A percentile compares a stretch with the other conserved stretches of the same genome.
phyloP scores from a whole-genome alignment of 257 asterid genomes.

The Nicotiana obtusifolia region DNA sequence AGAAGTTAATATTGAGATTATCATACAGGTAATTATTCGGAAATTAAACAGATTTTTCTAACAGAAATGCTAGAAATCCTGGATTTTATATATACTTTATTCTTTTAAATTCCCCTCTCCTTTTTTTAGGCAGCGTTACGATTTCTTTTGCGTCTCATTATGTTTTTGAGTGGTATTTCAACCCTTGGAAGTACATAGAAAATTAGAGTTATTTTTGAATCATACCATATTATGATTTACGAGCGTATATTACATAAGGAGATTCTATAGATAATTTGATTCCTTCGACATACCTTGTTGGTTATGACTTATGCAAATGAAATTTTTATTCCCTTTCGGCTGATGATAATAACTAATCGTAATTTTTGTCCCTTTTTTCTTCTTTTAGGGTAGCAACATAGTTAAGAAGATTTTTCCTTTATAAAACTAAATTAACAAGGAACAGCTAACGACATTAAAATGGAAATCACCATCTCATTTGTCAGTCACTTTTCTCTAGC shows the following conservation, averaged over 20 bases:
- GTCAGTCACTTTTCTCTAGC: neutral
- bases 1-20: neutral
- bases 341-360: constrained; percentile 7
- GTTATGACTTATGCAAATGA: neutral
- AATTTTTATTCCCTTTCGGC: neutral
- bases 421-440: neutral
- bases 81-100: neutral
- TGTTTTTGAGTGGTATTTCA: too few relatives aligned
- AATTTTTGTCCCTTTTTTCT: neutral
- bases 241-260: neutral
- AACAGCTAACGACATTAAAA: neutral
- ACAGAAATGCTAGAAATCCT: too few relatives aligned
- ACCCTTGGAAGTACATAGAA: too few relatives aligned
- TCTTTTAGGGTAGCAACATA: neutral
- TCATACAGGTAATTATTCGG: neutral
- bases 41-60: neutral
- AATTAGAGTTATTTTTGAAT: too few relatives aligned
- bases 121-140: neutral
- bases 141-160: neutral
- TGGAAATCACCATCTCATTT: neutral
- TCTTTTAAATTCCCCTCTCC: neutral
- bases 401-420: neutral
- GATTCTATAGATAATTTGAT: neutral
- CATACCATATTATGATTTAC: too few relatives aligned
- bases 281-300: neutral